Evolutionary conservation across 2,329 filamentous ascomycete genomes (phyloP).

Genomic region (Aspergillus amoenus): DNA sequence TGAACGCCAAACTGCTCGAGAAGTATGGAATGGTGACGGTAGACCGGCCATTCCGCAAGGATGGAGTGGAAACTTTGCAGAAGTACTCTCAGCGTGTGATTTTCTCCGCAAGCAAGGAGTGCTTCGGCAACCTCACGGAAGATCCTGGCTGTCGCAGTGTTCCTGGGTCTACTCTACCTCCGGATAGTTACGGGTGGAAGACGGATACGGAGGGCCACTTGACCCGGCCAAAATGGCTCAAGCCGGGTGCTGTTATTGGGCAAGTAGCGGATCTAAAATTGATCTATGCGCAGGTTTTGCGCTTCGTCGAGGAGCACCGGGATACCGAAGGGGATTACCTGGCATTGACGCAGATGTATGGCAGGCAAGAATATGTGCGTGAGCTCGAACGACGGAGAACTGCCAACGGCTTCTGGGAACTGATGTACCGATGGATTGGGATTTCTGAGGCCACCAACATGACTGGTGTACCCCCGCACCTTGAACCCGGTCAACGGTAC

Average conservation of each 20-base stretch:
- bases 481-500: slow-evolving; percentile 41
- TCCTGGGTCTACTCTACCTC: slow-evolving; percentile 52
- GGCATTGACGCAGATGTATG: slow-evolving; percentile 54
- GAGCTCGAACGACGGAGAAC: slow-evolving; percentile 41
- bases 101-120: slow-evolving; percentile 57
- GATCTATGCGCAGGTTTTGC: slow-evolving; percentile 47
- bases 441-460: slow-evolving; percentile 40
- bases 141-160: slow-evolving; percentile 55
- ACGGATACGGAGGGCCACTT: slow-evolving; percentile 41
- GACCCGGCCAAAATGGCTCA: slow-evolving; percentile 50
- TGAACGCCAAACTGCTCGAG: slow-evolving; percentile 52
- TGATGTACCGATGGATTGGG: slow-evolving; percentile 38
- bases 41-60: slow-evolving; percentile 18
- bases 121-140: slow-evolving; percentile 42
- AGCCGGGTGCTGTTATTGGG: slow-evolving; percentile 52
- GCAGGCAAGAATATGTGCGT: slow-evolving; percentile 53
- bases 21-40: slow-evolving; percentile 47
- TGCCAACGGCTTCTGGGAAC: slow-evolving; percentile 36
- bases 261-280: slow-evolving; percentile 49
- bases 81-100: slow-evolving; percentile 55
- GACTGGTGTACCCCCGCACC: slow-evolving; percentile 32
- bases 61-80: slow-evolving; percentile 29
- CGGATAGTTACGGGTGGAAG: slow-evolving; percentile 49
- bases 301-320: slow-evolving; percentile 33
- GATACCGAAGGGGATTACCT: slow-evolving; percentile 43